A percentile compares a stretch with the other conserved stretches of the same genome.
These are phyloP conservation scores for Dothistroma septosporum DNA, from an alignment of 2,329 filamentous ascomycete species.

Conservation along the genomic window DNA sequence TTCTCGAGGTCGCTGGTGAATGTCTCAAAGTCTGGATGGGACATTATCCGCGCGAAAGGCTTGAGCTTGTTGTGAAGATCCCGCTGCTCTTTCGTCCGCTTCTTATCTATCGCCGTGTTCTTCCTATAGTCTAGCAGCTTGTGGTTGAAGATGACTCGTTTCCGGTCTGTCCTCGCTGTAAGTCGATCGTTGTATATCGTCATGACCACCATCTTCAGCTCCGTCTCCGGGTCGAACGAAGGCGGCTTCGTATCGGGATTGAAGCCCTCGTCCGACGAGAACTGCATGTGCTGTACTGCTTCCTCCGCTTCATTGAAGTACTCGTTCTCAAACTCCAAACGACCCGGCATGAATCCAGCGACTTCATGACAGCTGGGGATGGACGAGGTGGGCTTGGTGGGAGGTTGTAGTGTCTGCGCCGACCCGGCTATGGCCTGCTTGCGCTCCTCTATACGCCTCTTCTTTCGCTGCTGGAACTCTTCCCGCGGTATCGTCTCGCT, in stretches of 20 bases:
- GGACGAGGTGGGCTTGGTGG: constrained; percentile 87
- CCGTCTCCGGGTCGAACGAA: constrained; percentile 82
- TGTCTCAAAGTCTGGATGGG: constrained; percentile 80
- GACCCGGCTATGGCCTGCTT: constrained; percentile 83
- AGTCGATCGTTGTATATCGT: constrained; percentile 94
- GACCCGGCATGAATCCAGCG: constrained; percentile 96
- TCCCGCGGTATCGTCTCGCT: constrained; percentile 80
- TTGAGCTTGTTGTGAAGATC: constrained; percentile 91
- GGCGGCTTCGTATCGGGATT: constrained; percentile 73
- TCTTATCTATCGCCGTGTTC: constrained; percentile 86
- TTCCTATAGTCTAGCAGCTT: constrained; percentile 89
- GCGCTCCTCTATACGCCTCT: constrained; percentile 83
- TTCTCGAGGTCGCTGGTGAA: constrained; percentile 82
- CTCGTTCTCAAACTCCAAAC: constrained; percentile 94
- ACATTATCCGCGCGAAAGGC: constrained; percentile 96
- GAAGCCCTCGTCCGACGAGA: constrained; percentile 90
- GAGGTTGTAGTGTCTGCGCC: constrained; percentile 75
- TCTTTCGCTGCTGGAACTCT: constrained; percentile 90
- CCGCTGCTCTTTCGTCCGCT: constrained; percentile 88
- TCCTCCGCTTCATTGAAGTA: constrained; percentile 98
- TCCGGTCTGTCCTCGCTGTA: constrained; percentile 85
- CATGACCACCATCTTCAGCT: constrained; percentile 96
- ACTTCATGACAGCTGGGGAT: constrained; percentile 97
- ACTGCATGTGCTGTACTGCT: constrained; percentile 96
- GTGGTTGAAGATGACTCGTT: constrained; percentile 96